Percentiles rank a stretch among this genome's conserved stretches.
These are phyloP conservation scores for Pseudoturritis turrita DNA, from an alignment of 345 rosid genomes.

Conservation along the genomic window DNA sequence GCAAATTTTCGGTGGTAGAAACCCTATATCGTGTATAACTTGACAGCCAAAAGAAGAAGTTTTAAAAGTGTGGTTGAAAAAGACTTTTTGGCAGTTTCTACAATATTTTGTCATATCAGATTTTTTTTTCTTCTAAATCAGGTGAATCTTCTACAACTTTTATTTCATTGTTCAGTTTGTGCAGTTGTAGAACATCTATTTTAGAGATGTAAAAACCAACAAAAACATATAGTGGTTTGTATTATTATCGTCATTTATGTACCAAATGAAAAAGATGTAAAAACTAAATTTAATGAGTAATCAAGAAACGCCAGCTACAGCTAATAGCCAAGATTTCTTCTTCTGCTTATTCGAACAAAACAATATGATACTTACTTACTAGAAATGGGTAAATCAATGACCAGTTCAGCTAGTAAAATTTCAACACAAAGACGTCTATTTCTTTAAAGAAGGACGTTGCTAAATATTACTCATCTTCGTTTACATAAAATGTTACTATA, in stretches of 20 bases:
- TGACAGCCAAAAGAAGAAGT: constrained; percentile 7
- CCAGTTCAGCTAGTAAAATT: background rate
- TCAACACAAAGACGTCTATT: background rate
- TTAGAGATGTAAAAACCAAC: background rate
- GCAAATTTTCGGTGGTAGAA: constrained; percentile 15
- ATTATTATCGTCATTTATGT: no score
- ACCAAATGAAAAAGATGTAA: no score
- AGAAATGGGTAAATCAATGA: background rate
- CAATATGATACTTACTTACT: background rate
- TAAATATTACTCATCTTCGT: background rate
- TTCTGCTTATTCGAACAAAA: background rate
- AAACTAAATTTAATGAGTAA: background rate
- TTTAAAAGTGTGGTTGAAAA: background rate
- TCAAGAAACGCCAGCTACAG: background rate
- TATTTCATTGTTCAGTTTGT: background rate
- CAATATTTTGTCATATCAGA: background rate
- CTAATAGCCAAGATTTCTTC: background rate
- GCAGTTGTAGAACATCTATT: background rate
- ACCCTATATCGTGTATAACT: constrained; percentile 19
- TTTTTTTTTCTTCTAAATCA: background rate
- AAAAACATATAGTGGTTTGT: no score
- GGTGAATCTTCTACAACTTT: background rate
- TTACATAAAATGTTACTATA: background rate
- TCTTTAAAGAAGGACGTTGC: background rate
- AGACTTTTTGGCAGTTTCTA: constrained; percentile 8